These are phyloP conservation scores for Citrullus colocynthis DNA, from an alignment of 306 rosid species.

Conservation along the genomic window DNA sequence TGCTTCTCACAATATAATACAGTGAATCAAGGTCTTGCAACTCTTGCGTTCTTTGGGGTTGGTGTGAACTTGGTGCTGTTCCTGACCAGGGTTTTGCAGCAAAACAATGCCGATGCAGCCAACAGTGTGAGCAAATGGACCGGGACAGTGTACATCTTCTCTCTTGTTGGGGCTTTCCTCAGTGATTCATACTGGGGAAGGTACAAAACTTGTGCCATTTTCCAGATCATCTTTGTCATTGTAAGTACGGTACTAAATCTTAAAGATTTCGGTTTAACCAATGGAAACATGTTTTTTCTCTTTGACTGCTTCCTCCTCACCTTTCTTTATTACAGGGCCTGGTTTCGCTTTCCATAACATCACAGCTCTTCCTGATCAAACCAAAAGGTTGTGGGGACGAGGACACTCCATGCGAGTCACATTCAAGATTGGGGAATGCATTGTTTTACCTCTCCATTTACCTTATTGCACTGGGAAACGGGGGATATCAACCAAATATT, in stretches of 20 bases:
- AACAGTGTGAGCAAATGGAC: slow-evolving; percentile 96
- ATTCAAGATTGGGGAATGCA: slow-evolving; percentile 45
- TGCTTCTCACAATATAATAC: slow-evolving; percentile 16
- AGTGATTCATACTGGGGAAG: slow-evolving; percentile 98
- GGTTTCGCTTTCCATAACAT: slow-evolving; percentile 51
- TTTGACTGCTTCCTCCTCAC: not conserved
- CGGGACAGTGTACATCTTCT: slow-evolving; percentile 84
- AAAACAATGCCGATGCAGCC: slow-evolving; percentile 79
- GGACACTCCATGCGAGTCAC: slow-evolving; percentile 44
- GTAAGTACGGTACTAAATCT: slow-evolving; percentile 31
- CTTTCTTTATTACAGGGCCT: slow-evolving; percentile 46
- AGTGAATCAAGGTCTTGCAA: slow-evolving; percentile 93
- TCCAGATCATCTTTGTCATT: slow-evolving; percentile 71
- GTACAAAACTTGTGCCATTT: slow-evolving; percentile 74
- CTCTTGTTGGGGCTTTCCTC: slow-evolving; percentile 96
- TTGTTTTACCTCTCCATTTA: slow-evolving; percentile 84
- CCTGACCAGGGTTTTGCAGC: slow-evolving; percentile 70
- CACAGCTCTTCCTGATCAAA: slow-evolving; percentile 63
- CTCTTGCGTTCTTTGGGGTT: slow-evolving; percentile 83
- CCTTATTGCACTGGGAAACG: slow-evolving; percentile 83
- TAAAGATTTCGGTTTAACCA: not conserved
- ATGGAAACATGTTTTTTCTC: not conserved
- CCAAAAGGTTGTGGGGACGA: slow-evolving; percentile 80
- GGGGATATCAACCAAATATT: slow-evolving; percentile 92
- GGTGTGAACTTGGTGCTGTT: slow-evolving; percentile 92